Evolutionary conservation across 2,329 filamentous ascomycete genomes (phyloP).

Genomic region (Chalaropsis ovoidea): DNA sequence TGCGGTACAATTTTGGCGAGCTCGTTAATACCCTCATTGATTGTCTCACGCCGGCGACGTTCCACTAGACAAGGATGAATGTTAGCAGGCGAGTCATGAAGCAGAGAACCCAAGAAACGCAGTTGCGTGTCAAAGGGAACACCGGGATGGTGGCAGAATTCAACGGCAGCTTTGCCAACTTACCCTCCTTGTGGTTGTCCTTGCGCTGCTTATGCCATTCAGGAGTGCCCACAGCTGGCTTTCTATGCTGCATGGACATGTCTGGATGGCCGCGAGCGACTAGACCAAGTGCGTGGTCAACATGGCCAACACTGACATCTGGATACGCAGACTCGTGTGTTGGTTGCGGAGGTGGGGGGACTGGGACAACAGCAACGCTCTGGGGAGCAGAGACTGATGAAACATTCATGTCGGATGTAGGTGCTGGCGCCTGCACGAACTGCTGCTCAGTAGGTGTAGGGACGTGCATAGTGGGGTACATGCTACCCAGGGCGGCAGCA

Average conservation of each 20-base stretch:
- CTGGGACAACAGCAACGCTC: background rate
- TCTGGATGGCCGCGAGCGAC: constrained; percentile 15
- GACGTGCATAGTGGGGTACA: constrained; percentile 51
- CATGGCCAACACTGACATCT: constrained; percentile 11
- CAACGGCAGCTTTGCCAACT: constrained; percentile 29
- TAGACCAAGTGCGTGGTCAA: constrained; percentile 14
- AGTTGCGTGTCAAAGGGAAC: background rate
- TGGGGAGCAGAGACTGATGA: constrained; percentile 1
- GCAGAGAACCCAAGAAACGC: background rate
- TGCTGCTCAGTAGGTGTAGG: constrained; percentile 50
- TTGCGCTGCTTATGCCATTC: constrained; percentile 97
- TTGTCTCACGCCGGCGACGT: constrained; percentile 89
- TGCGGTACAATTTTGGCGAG: constrained; percentile 94
- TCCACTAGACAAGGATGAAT: constrained; percentile 55
- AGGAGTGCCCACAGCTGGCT: constrained; percentile 86
- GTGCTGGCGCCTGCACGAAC: constrained; percentile 41
- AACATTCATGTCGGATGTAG: constrained; percentile 14
- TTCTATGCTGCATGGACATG: constrained; percentile 36
- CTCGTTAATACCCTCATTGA: constrained; percentile 98
- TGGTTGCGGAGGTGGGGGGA: constrained; percentile 16
- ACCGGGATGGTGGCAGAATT: background rate
- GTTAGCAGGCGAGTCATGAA: constrained; percentile 28
- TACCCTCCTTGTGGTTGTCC: constrained; percentile 98
- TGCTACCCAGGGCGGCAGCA: constrained; percentile 46
- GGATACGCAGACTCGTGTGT: constrained; percentile 12